phyloP scores from a whole-genome alignment of 805 yeast species.

The Nakazawaea populi region DNA sequence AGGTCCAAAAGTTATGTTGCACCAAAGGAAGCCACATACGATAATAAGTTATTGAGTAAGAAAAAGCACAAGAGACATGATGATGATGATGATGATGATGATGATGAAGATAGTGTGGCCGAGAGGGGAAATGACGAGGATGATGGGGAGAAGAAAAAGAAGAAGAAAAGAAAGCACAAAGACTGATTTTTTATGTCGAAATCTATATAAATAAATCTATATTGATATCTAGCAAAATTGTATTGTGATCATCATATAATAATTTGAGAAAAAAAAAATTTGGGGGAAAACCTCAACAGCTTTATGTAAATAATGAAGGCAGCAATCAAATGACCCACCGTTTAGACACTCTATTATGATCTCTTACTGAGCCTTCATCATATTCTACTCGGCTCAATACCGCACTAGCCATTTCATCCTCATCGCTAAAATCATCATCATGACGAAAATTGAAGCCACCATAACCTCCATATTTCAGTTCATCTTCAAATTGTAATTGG shows the following conservation, averaged over 20 bases:
- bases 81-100: slow-evolving; percentile 23
- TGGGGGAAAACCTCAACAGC: too few species aligned
- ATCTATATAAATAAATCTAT: too few species aligned
- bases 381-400: background rate
- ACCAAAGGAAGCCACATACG: slow-evolving; percentile 60
- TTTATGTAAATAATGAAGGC: too few species aligned
- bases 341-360: too few species aligned
- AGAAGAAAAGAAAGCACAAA: slow-evolving; percentile 7
- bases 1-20: slow-evolving; percentile 77
- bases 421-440: background rate
- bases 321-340: too few species aligned
- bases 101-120: slow-evolving; percentile 22
- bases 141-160: slow-evolving; percentile 11
- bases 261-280: too few species aligned
- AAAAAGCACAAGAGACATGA: slow-evolving; percentile 20
- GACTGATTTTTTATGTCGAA: background rate
- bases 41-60: slow-evolving; percentile 26
- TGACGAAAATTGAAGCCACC: background rate
- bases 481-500: background rate
- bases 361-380: too few species aligned
- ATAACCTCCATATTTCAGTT: background rate
- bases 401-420: background rate
- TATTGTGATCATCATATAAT: too few species aligned
- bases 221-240: too few species aligned
- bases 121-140: slow-evolving; percentile 19